phyloP scores from a whole-genome alignment of 257 asterid species.

The Plectranthus barbatus region DNA sequence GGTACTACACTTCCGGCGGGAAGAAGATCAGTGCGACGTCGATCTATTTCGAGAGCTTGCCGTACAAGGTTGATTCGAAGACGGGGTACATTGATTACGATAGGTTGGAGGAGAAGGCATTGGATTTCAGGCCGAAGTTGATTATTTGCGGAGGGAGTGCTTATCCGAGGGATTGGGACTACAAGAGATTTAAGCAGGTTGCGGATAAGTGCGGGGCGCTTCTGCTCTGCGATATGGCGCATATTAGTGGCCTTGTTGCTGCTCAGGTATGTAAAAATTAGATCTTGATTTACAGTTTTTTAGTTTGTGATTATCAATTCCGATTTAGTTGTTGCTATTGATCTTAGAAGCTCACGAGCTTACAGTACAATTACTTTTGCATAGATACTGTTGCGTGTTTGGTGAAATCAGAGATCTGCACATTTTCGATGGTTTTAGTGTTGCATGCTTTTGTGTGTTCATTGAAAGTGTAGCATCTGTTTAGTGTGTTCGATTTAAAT shows the following conservation, averaged over 20 bases:
- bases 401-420: background rate
- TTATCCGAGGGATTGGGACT: conserved; percentile 71
- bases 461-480: background rate
- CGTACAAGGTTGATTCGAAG: conserved; percentile 72
- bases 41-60: conserved; percentile 88
- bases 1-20: conserved; percentile 69
- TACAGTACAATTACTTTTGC: background rate
- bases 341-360: background rate
- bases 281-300: background rate
- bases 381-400: background rate
- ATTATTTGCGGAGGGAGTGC: conserved; percentile 95
- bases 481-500: background rate
- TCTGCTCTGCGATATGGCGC: conserved; percentile 94
- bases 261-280: conserved; percentile 54
- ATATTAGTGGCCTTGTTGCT: conserved; percentile 95
- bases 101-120: conserved; percentile 58
- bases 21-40: conserved; percentile 93
- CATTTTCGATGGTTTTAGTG: background rate
- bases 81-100: conserved; percentile 90
- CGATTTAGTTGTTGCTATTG: conserved; percentile 5
- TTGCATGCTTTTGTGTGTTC: background rate
- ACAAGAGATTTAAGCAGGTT: conserved; percentile 46
- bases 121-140: conserved; percentile 87
- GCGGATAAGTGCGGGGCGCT: conserved; percentile 76
- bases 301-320: background rate